Base-by-base conservation (phyloP, 768 basidiomycete genomes). In the Chiua virens region DNA sequence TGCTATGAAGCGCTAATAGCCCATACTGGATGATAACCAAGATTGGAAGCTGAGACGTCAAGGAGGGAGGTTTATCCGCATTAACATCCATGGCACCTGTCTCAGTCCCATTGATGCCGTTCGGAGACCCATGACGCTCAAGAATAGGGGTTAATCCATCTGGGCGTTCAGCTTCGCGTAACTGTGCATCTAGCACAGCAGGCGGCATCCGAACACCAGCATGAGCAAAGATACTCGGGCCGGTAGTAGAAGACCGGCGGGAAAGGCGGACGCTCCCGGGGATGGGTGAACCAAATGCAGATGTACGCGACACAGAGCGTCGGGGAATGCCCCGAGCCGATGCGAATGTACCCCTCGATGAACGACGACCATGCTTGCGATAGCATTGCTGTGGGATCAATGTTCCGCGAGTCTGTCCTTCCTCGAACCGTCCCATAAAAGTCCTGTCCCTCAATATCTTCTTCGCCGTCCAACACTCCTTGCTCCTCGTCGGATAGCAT, bases 1-100 rank as follows among this genome's bases (percentile, higher is more conserved):
- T 92, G 35, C 84, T 83, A 64, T 97, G 94, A 44, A 98, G 69
- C 5, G 94, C 94, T 55, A 98, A 74, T 54, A 93, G 72, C 18
- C 90, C 90, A 68, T 97, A 97, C 71, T 97, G 95, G 17, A 90
- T 62, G 59, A 98, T 97, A 61, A 98, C 83, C 57, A 87, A 65
- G 30, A 92, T 62, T 6, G 96, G 96, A 25, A 98, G 73, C 61
- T 87, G 84, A 20, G 84, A 85, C 55, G 81, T 70, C 55, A 91
- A 66, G 13, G 87, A 86, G 3, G 83, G 83, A 18, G 79, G 74
- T 60, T 83, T 83, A 66, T 81, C 83, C 10, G 66, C 55, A 13
- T 71, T 62, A 15, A 68, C 75, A 48, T 81, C 79, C 1, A 50
- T 40, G 5, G 71, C 56, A 36, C 73, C 74, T 23, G 50, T 54